phyloP scores from a whole-genome alignment of 2,329 filamentous ascomycete species.

The Pestalotiopsis fici region DNA sequence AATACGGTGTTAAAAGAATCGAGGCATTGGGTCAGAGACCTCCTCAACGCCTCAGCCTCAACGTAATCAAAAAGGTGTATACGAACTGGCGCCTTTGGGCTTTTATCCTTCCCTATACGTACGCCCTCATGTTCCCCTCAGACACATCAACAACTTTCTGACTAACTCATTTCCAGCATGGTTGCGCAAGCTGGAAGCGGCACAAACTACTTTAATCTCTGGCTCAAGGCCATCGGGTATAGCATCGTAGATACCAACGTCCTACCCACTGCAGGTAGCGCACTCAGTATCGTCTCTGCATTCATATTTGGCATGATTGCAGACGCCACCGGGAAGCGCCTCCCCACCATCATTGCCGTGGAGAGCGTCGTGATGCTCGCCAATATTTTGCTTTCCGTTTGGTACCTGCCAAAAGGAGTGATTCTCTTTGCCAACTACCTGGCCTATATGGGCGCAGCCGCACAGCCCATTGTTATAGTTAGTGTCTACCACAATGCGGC shows the following conservation, averaged over 20 bases:
- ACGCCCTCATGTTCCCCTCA: neutral
- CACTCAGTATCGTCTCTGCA: neutral
- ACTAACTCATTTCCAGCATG: neutral
- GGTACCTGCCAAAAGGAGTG: constrained; percentile 3
- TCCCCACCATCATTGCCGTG: neutral
- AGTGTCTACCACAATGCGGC: too few relatives aligned
- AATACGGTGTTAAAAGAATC: neutral
- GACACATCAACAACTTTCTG: neutral
- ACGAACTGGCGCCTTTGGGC: neutral
- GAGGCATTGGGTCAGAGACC: neutral
- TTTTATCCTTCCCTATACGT: constrained; percentile 1
- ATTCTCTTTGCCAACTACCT: constrained; percentile 6
- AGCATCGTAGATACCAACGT: constrained; percentile 2
- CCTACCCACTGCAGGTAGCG: constrained; percentile 1
- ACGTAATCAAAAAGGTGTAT: neutral
- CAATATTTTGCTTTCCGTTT: constrained; percentile 3
- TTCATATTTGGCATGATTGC: neutral
- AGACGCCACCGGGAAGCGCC: neutral
- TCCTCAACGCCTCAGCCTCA: neutral
- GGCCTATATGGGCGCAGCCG: neutral
- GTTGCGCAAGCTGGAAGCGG: neutral
- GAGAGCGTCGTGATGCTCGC: neutral
- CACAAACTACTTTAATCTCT: constrained; percentile 1
- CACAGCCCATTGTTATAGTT: neutral
- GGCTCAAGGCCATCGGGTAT: neutral